These are phyloP conservation scores for Penicillium oxalicum DNA, from an alignment of 2,329 filamentous ascomycete genomes.

Conservation along the genomic window DNA sequence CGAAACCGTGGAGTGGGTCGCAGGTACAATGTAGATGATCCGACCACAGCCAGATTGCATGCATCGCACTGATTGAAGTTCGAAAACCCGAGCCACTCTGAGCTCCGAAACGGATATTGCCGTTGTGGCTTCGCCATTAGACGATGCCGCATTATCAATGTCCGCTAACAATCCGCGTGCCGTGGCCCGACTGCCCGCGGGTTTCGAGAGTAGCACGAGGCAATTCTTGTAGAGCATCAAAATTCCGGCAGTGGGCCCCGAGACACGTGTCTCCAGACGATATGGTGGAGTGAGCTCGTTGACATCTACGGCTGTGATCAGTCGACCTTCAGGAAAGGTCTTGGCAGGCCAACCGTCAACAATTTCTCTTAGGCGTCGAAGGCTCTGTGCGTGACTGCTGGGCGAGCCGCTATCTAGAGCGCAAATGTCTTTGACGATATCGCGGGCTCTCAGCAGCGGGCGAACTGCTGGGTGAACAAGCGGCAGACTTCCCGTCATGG, in stretches of 20 bases:
- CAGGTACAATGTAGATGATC: slow-evolving; percentile 33
- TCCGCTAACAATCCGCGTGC: slow-evolving; percentile 77
- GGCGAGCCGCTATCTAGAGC: slow-evolving; percentile 70
- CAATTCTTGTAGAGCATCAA: slow-evolving; percentile 81
- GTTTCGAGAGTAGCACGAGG: slow-evolving; percentile 69
- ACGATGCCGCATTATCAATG: slow-evolving; percentile 70
- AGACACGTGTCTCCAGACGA: slow-evolving; percentile 39
- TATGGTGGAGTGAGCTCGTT: slow-evolving; percentile 71
- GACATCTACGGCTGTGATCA: slow-evolving; percentile 77
- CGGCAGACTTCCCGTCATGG: slow-evolving; percentile 80
- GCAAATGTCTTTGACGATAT: slow-evolving; percentile 94
- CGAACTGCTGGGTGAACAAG: slow-evolving; percentile 79
- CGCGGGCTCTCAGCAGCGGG: slow-evolving; percentile 76
- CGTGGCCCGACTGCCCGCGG: slow-evolving; percentile 55
- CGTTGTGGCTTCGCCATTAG: slow-evolving; percentile 29
- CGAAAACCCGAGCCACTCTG: slow-evolving; percentile 66
- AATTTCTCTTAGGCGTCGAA: slow-evolving; percentile 68
- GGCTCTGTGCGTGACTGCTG: slow-evolving; percentile 64
- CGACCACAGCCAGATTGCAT: slow-evolving; percentile 43
- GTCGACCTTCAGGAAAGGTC: slow-evolving; percentile 66
- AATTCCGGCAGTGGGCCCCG: slow-evolving; percentile 56
- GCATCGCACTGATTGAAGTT: slow-evolving; percentile 64
- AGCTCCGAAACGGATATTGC: slow-evolving; percentile 55
- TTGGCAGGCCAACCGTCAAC: slow-evolving; percentile 70
- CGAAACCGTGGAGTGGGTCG: slow-evolving; percentile 17